These are phyloP conservation scores for Penicillium corylophilum DNA, from an alignment of 2,329 filamentous ascomycete genomes.

Conservation along the genomic window DNA sequence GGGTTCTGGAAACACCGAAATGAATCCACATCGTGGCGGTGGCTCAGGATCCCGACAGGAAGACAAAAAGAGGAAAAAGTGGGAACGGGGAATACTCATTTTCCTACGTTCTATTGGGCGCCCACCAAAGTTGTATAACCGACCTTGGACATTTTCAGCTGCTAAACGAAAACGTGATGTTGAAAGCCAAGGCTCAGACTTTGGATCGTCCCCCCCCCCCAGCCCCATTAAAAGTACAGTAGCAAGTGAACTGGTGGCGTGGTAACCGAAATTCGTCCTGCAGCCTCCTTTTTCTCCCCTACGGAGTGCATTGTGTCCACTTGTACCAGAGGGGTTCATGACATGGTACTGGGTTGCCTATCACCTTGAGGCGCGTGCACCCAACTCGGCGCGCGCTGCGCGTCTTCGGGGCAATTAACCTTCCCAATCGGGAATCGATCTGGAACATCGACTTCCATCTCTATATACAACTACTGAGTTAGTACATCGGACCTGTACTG, in stretches of 20 bases:
- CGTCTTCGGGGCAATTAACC: constrained; percentile 1
- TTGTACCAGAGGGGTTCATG: constrained; percentile 10
- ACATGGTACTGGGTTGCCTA: constrained; percentile 19
- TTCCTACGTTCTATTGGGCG: background rate
- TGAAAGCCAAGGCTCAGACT: background rate
- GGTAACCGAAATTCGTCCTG: constrained; percentile 10
- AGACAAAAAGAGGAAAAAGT: constrained; percentile 5
- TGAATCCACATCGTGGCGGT: constrained; percentile 24
- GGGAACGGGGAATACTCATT: background rate
- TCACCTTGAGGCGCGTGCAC: constrained; percentile 14
- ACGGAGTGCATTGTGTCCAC: background rate
- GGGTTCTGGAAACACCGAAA: constrained; percentile 27
- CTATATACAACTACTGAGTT: background rate
- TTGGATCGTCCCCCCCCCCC: background rate
- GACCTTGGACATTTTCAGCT: background rate
- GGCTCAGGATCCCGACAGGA: constrained; percentile 16
- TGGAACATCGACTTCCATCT: background rate
- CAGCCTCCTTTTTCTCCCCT: background rate
- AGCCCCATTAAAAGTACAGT: background rate
- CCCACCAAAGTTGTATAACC: background rate
- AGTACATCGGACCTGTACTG: background rate
- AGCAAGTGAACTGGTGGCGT: constrained; percentile 15
- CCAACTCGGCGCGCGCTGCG: background rate
- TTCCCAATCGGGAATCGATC: constrained; percentile 14
- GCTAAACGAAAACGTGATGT: background rate